Conservation (phyloP, 2,329 filamentous ascomycete genomes). For the Alternaria viburni region DNA sequence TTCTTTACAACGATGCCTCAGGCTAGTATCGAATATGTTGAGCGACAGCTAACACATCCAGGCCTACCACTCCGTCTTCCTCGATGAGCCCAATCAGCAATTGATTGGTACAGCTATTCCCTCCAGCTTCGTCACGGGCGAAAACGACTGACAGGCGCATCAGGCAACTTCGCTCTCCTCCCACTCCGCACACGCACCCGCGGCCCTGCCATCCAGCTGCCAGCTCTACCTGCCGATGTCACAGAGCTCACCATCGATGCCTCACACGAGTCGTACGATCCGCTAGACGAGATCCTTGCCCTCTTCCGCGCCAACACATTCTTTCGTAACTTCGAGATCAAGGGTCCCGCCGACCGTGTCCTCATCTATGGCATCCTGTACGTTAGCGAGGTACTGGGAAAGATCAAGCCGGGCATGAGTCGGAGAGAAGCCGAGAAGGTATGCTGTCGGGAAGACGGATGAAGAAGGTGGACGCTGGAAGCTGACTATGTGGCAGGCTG, state of each 20-base stretch:
- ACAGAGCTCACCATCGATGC: slow-evolving; percentile 70
- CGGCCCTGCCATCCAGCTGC: slow-evolving; percentile 89
- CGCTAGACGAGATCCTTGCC: slow-evolving; percentile 88
- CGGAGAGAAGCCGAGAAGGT: slow-evolving; percentile 72
- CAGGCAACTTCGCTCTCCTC: slow-evolving; percentile 91
- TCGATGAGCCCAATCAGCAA: slow-evolving; percentile 74
- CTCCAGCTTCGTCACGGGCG: neutral
- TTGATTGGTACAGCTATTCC: slow-evolving; percentile 60
- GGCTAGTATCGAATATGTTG: accelerated
- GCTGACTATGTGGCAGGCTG: slow-evolving; percentile 61
- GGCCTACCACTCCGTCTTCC: slow-evolving; percentile 99
- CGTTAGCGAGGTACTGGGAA: slow-evolving; percentile 85
- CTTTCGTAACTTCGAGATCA: slow-evolving; percentile 99
- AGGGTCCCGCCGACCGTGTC: slow-evolving; percentile 90
- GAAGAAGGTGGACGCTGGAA: slow-evolving; percentile 41
- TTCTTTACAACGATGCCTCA: neutral
- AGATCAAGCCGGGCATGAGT: slow-evolving; percentile 78
- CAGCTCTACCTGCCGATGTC: slow-evolving; percentile 61
- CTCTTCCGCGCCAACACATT: slow-evolving; percentile 98
- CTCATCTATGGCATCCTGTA: slow-evolving; percentile 97
- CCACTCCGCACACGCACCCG: slow-evolving; percentile 93
- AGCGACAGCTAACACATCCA: slow-evolving; percentile 48
- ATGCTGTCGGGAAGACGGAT: neutral
- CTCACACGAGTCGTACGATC: slow-evolving; percentile 92
- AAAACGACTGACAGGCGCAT: neutral